Percentiles rank a stretch among this genome's conserved stretches.
Evolutionary conservation across 2,329 filamentous ascomycete species (phyloP).

Genomic region (Cercospora zeina): DNA sequence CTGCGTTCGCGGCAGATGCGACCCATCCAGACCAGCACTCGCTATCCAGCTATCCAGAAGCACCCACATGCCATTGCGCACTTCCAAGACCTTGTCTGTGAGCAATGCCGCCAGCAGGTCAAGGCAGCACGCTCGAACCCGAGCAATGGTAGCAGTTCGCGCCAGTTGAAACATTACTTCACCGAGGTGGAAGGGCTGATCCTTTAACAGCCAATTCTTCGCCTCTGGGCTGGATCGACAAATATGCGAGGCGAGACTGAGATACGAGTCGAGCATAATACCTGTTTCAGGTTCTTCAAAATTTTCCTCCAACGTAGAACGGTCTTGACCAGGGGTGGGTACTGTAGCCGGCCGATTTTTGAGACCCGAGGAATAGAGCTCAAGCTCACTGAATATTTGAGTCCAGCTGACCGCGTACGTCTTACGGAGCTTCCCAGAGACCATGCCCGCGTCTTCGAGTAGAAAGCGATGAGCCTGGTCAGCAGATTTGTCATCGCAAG

Average conservation of each 20-base stretch:
- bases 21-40: constrained; percentile 45
- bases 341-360: constrained; percentile 66
- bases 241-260: constrained; percentile 82
- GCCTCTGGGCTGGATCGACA: constrained; percentile 71
- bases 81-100: constrained; percentile 66
- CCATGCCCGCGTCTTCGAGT: constrained; percentile 71
- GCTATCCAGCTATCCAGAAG: constrained; percentile 78
- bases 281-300: constrained; percentile 87
- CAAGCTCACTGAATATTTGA: constrained; percentile 87
- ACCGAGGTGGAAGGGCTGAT: constrained; percentile 66
- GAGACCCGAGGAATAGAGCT: constrained; percentile 77
- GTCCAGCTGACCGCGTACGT: constrained; percentile 86
- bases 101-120: constrained; percentile 74
- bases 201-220: constrained; percentile 70
- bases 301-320: constrained; percentile 24
- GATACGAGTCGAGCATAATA: constrained; percentile 95
- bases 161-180: constrained; percentile 76
- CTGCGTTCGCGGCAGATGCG: constrained; percentile 22
- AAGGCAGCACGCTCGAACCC: constrained; percentile 81
- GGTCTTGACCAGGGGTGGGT: constrained; percentile 54
- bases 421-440: constrained; percentile 68
- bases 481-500: constrained; percentile 78
- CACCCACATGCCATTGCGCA: constrained; percentile 75
- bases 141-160: constrained; percentile 71
- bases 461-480: constrained; percentile 85